Percentiles rank a stretch among this genome's conserved stretches.
Conservation (phyloP, 176 grass and related monocot species). For the Microstegium vimineum region DNA sequence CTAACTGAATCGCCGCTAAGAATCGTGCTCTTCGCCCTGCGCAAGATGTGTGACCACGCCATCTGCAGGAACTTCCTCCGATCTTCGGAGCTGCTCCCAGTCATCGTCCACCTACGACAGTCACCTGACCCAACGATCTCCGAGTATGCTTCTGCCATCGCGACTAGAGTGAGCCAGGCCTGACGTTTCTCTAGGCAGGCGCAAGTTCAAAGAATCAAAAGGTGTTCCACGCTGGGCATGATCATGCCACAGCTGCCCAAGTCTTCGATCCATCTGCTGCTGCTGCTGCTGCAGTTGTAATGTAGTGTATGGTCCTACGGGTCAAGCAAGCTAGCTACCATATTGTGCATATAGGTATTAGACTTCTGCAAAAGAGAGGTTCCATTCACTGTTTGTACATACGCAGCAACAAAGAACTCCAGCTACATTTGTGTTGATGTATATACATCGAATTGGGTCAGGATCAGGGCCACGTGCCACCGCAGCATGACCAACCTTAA, state of each 20-base stretch:
- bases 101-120: slow-evolving; percentile 63
- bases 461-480: no score
- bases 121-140: slow-evolving; percentile 66
- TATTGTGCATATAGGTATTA: background rate
- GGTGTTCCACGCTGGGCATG: background rate
- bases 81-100: slow-evolving; percentile 64
- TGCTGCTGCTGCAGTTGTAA: slow-evolving; percentile 8
- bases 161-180: slow-evolving; percentile 43
- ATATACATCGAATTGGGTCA: background rate
- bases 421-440: background rate
- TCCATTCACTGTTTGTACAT: background rate
- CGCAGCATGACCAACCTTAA: no score
- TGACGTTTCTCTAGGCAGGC: background rate
- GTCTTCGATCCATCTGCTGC: background rate
- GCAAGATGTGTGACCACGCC: slow-evolving; percentile 83
- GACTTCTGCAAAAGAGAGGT: background rate
- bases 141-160: slow-evolving; percentile 59
- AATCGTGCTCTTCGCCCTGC: slow-evolving; percentile 80
- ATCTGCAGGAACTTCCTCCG: slow-evolving; percentile 71
- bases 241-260: slow-evolving; percentile 13
- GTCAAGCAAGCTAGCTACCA: background rate
- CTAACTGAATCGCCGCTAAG: slow-evolving; percentile 76
- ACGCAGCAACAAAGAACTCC: background rate
- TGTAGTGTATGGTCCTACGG: background rate
- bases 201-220: background rate